Evolutionary conservation across 176 grass and related monocot species (phyloP).

Genomic region (Dactylis glomerata): DNA sequence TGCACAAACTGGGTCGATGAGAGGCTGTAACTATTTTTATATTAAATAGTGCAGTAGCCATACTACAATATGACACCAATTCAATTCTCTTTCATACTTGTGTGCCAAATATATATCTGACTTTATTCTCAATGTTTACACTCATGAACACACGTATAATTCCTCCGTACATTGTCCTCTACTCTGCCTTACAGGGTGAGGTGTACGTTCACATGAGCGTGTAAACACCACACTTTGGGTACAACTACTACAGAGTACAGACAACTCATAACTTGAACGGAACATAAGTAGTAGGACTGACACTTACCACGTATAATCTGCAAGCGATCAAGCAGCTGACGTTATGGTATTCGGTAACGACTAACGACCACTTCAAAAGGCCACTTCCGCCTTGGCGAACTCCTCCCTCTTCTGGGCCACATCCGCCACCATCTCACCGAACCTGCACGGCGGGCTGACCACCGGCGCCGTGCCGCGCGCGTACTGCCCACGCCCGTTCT

Average conservation of each 20-base stretch:
- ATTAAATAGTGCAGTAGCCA: too few relatives aligned
- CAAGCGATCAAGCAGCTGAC: neutral
- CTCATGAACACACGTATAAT: neutral
- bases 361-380: slow-evolving; percentile 17
- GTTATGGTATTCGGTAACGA: neutral
- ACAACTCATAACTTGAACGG: neutral
- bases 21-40: too few relatives aligned
- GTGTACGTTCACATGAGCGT: neutral
- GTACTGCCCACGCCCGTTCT: neutral
- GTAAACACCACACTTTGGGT: neutral
- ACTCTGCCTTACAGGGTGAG: neutral
- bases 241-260: neutral
- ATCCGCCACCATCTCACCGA: slow-evolving; percentile 24
- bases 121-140: neutral
- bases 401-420: slow-evolving; percentile 22
- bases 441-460: slow-evolving; percentile 35
- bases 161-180: neutral
- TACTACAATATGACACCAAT: neutral
- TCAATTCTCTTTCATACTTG: neutral
- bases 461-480: neutral
- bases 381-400: slow-evolving; percentile 3
- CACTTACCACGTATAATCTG: neutral
- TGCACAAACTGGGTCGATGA: too few relatives aligned
- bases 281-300: neutral
- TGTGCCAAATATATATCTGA: neutral